Conservation (phyloP, 2,329 filamentous ascomycete species). For the Aspergillus hortae region DNA sequence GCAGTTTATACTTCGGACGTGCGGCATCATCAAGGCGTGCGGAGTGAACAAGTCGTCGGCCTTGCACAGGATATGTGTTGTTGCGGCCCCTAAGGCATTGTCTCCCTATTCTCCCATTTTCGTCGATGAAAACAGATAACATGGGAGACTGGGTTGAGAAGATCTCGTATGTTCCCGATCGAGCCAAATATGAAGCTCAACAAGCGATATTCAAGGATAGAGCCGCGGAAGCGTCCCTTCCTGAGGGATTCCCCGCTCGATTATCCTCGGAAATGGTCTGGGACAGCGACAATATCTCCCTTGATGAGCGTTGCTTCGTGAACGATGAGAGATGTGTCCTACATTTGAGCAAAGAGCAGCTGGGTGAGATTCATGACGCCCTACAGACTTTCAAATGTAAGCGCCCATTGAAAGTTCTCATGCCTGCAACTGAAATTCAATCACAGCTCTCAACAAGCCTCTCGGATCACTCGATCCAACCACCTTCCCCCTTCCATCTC, state of each 20-base stretch:
- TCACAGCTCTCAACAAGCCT: constrained; percentile 21
- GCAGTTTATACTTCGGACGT: too few species aligned
- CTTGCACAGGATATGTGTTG: too few species aligned
- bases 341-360: not conserved
- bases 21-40: too few species aligned
- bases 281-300: not conserved
- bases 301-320: not conserved
- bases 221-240: not conserved
- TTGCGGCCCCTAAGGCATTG: too few species aligned
- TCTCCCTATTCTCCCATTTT: not conserved
- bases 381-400: not conserved
- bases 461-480: constrained; percentile 41
- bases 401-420: not conserved
- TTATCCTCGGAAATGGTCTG: not conserved
- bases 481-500: constrained; percentile 41
- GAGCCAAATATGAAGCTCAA: not conserved
- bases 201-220: not conserved
- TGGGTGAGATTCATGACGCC: not conserved
- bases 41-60: too few species aligned
- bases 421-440: not conserved
- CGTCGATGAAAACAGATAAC: not conserved
- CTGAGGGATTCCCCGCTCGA: not conserved
- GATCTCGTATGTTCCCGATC: not conserved
- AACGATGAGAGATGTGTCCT: too few species aligned
- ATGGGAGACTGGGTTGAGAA: not conserved